Evolutionary conservation across 192 early-diverging fungal species (phyloP).

Genomic region (Coemansia guatemalensis): DNA sequence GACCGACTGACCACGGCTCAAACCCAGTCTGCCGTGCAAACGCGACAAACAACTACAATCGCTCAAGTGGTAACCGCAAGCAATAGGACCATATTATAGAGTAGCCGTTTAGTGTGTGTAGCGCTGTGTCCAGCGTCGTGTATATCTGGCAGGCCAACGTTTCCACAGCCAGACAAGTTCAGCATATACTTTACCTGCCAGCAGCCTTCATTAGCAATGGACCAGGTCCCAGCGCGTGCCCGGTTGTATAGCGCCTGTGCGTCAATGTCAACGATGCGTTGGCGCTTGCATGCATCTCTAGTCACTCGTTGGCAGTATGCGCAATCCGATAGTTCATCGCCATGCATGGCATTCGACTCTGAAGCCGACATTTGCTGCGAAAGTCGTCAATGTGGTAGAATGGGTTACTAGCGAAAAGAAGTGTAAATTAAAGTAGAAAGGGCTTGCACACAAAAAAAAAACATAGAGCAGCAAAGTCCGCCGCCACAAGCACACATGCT

Average conservation of each 20-base stretch:
- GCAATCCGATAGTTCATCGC: slow-evolving; percentile 24
- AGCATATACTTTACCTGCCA: slow-evolving; percentile 28
- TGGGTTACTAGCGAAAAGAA: not conserved
- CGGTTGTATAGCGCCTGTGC: slow-evolving; percentile 13
- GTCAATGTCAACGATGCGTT: slow-evolving; percentile 8
- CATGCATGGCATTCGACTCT: slow-evolving; percentile 2
- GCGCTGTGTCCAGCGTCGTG: not conserved
- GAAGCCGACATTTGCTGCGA: slow-evolving; percentile 5
- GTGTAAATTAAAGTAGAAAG: not conserved
- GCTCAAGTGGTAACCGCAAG: not conserved
- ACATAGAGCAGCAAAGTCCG: not conserved
- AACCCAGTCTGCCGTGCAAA: slow-evolving; percentile 7
- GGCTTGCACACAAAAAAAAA: not conserved
- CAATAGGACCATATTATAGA: not conserved
- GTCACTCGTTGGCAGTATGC: slow-evolving; percentile 28
- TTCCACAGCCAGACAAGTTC: not conserved
- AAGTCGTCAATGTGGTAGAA: not conserved
- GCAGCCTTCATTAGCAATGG: slow-evolving; percentile 17
- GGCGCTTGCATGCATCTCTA: slow-evolving; percentile 2
- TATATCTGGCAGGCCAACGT: not conserved
- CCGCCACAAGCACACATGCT: too few species aligned
- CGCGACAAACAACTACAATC: slow-evolving; percentile 12
- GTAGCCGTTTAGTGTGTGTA: not conserved
- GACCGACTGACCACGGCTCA: slow-evolving; percentile 3
- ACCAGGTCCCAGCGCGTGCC: slow-evolving; percentile 16